A percentile compares a stretch with the other conserved stretches of the same genome.
These are phyloP conservation scores for Lachancea lanzarotensis DNA, from an alignment of 805 yeast genomes.

Conservation along the genomic window DNA sequence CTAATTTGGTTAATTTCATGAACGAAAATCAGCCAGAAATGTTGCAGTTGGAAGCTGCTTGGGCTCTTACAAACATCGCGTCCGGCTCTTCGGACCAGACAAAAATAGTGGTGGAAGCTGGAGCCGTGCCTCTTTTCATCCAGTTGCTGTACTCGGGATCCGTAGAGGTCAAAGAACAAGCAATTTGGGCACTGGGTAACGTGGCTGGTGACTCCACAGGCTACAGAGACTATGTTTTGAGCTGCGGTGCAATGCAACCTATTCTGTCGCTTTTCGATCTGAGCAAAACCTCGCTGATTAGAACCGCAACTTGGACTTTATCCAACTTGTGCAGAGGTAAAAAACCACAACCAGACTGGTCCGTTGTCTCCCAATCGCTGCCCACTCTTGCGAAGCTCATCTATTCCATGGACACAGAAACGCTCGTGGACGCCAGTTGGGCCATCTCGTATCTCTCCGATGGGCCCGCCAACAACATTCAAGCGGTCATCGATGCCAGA, in stretches of 20 bases:
- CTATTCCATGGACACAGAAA: constrained; percentile 86
- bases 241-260: constrained; percentile 84
- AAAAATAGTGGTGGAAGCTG: constrained; percentile 80
- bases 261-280: constrained; percentile 71
- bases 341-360: constrained; percentile 95
- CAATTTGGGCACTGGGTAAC: constrained; percentile 98
- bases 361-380: constrained; percentile 72
- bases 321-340: constrained; percentile 96
- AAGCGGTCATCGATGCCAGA: constrained; percentile 93
- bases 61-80: constrained; percentile 99
- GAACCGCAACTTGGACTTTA: constrained; percentile 98
- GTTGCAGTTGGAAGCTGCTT: constrained; percentile 95
- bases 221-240: constrained; percentile 83
- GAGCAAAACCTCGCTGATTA: constrained; percentile 79
- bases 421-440: constrained; percentile 97
- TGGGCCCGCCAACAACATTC: constrained; percentile 88
- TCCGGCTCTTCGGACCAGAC: constrained; percentile 91
- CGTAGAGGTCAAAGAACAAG: constrained; percentile 93
- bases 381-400: constrained; percentile 90
- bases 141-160: constrained; percentile 72
- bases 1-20: constrained; percentile 84
- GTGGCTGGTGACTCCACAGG: constrained; percentile 95
- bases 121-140: constrained; percentile 90
- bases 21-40: constrained; percentile 67
- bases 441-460: constrained; percentile 92